Conservation (phyloP, 2,329 filamentous ascomycete species). For the Delphinella strobiligena region DNA sequence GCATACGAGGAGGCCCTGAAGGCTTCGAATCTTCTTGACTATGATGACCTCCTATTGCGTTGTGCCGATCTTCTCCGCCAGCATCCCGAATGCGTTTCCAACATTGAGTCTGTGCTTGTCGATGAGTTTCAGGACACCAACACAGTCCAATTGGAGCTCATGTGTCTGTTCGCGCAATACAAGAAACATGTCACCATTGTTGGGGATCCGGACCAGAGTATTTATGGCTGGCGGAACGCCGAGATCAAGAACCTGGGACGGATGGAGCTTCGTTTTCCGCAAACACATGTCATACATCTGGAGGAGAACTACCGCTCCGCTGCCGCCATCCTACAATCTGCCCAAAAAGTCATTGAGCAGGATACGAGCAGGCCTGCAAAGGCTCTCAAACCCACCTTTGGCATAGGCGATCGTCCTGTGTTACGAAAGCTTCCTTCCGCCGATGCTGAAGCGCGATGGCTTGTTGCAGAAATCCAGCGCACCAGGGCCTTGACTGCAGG, state of each 20-base stretch:
- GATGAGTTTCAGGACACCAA: slow-evolving; percentile 99
- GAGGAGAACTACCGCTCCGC: slow-evolving; percentile 95
- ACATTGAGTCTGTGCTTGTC: slow-evolving; percentile 82
- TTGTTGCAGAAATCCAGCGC: slow-evolving; percentile 71
- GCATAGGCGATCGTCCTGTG: slow-evolving; percentile 66
- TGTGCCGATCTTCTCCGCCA: slow-evolving; percentile 67
- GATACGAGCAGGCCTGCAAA: slow-evolving; percentile 73
- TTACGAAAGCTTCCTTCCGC: slow-evolving; percentile 62
- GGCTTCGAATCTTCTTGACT: slow-evolving; percentile 75
- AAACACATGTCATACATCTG: slow-evolving; percentile 70
- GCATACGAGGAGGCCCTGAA: slow-evolving; percentile 70
- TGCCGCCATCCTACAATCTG: slow-evolving; percentile 66
- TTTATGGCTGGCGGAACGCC: slow-evolving; percentile 89
- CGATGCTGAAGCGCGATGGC: slow-evolving; percentile 71
- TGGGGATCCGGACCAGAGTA: slow-evolving; percentile 93
- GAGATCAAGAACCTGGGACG: slow-evolving; percentile 79
- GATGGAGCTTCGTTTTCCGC: slow-evolving; percentile 63
- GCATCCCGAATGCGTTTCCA: slow-evolving; percentile 71
- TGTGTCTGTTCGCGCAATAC: slow-evolving; percentile 70
- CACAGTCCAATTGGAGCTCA: slow-evolving; percentile 84
- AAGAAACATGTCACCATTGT: slow-evolving; percentile 79
- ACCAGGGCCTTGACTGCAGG: slow-evolving; percentile 57
- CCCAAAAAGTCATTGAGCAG: slow-evolving; percentile 81
- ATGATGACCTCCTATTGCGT: slow-evolving; percentile 78
- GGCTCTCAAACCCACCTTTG: slow-evolving; percentile 66